Conservation (phyloP, 2,329 filamentous ascomycete genomes). For the Rutstroemia sp. region DNA sequence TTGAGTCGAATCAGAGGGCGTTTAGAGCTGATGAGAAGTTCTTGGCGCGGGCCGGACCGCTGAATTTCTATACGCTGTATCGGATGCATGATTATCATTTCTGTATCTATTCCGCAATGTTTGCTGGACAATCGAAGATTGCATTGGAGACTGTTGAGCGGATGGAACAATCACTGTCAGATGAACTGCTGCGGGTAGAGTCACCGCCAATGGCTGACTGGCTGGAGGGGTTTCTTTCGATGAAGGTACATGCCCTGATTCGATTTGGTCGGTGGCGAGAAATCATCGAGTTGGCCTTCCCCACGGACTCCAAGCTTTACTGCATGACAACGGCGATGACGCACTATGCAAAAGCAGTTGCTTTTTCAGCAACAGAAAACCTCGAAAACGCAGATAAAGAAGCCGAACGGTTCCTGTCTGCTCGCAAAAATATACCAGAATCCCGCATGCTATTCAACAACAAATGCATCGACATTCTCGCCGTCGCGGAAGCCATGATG, state of each 20-base stretch:
- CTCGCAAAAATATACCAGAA: slow-evolving; percentile 44
- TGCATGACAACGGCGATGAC: slow-evolving; percentile 61
- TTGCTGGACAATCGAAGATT: slow-evolving; percentile 56
- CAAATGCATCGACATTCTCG: slow-evolving; percentile 54
- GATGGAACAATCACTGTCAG: slow-evolving; percentile 56
- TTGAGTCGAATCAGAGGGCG: slow-evolving; percentile 59
- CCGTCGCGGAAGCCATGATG: slow-evolving; percentile 57
- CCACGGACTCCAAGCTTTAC: slow-evolving; percentile 53
- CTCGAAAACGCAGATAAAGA: slow-evolving; percentile 48
- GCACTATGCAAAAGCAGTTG: slow-evolving; percentile 62
- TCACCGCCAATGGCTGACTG: slow-evolving; percentile 73
- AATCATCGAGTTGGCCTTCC: slow-evolving; percentile 48
- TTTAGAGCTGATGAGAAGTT: slow-evolving; percentile 62
- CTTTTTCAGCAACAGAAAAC: slow-evolving; percentile 50
- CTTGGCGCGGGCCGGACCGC: slow-evolving; percentile 47
- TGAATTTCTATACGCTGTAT: slow-evolving; percentile 73
- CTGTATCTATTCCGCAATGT: slow-evolving; percentile 70
- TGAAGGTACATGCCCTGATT: slow-evolving; percentile 62
- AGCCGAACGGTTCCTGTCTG: slow-evolving; percentile 42
- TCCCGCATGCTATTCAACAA: slow-evolving; percentile 65
- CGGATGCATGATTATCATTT: slow-evolving; percentile 70
- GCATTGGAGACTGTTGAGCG: slow-evolving; percentile 52
- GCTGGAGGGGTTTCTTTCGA: slow-evolving; percentile 63
- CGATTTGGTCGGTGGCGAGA: slow-evolving; percentile 69
- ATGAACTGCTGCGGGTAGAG: slow-evolving; percentile 53